These are phyloP conservation scores for Xylaria multiplex DNA, from an alignment of 2,329 filamentous ascomycete species.

Conservation along the genomic window DNA sequence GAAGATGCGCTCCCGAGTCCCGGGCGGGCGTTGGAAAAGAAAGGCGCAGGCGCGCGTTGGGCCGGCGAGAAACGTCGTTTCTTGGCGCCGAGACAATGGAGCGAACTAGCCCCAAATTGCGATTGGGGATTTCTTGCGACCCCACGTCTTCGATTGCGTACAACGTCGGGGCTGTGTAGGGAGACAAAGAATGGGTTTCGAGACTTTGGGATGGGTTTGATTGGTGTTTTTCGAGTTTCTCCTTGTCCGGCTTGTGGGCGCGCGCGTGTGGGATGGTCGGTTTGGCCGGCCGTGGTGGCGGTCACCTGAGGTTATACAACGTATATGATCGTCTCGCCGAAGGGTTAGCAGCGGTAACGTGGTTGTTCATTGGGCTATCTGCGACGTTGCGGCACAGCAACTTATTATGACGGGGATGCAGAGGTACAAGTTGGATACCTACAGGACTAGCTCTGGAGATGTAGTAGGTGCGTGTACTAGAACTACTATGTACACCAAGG, in stretches of 20 bases:
- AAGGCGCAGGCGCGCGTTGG: background rate
- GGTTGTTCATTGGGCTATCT: background rate
- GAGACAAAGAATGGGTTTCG: background rate
- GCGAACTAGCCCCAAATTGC: slow-evolving; percentile 14
- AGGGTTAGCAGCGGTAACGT: no score
- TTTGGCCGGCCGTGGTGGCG: no score
- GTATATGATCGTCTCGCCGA: background rate
- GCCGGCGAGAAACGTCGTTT: slow-evolving; percentile 9
- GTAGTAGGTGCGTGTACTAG: no score
- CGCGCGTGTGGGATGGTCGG: no score
- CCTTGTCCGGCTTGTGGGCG: background rate
- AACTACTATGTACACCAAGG: no score
- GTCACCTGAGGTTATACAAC: slow-evolving; percentile 11
- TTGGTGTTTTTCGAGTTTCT: background rate
- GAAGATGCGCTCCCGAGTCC: background rate
- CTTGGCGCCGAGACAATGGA: slow-evolving; percentile 35
- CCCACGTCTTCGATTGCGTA: slow-evolving; percentile 30
- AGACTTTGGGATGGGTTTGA: background rate
- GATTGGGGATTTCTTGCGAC: background rate
- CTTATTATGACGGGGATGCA: background rate
- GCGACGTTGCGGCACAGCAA: slow-evolving; percentile 14
- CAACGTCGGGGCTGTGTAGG: slow-evolving; percentile 32
- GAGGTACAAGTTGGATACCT: no score
- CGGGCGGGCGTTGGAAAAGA: background rate
- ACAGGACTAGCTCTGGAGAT: no score